Base-by-base conservation (phyloP, 495 filamentous ascomycete genomes). In the Daldinia concentrica region DNA sequence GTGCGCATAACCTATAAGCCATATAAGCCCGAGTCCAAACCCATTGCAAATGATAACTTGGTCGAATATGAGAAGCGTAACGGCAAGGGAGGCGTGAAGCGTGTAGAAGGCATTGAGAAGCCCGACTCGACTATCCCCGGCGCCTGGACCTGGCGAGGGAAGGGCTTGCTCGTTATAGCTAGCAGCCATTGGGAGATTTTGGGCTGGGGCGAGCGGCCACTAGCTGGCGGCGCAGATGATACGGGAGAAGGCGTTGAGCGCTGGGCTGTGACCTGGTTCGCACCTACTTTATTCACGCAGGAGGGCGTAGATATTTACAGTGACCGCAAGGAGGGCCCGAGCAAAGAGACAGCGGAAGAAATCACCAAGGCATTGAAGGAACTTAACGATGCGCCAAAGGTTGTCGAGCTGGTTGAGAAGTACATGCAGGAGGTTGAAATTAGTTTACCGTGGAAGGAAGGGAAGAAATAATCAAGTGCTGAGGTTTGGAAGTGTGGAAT, bases 191-290 rank as follows among this genome's bases (percentile, higher is more conserved):
- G 92, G 91, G 91, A 94, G 82, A 79, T 92, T 15, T 75, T 94
- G 45, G 91, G 90, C 4, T 92, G 83, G 82, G 91, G 91, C 0
- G 81, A 88, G 67, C 69, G 76, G 45, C 60, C 52, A 59, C 15
- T 68, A 14, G n/a, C 62, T 43, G 80, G 77, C 24, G 81, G 64
- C 6, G 71, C 66, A 41, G 75, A 82, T 65, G 64, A 62, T 30
- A 43, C 17, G 52, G 70, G 73, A 45, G 34, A 75, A 66, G 75
- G 69, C 39, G 62, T 77, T 77, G 80, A 85, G 75, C 66, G 79
- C 54, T 94, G 89, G 90, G 84, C 87, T 8, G 90, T 94, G 4
- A 94, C 90, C 3, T 92, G 88, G 81, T 95, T 94, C 76, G 86
- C 86, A 64, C 89, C 89, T 64, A 93, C 89, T 34, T 62, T 90